Evolutionary conservation across 2,329 filamentous ascomycete genomes (phyloP).

Genomic region (Zalaria sp.): DNA sequence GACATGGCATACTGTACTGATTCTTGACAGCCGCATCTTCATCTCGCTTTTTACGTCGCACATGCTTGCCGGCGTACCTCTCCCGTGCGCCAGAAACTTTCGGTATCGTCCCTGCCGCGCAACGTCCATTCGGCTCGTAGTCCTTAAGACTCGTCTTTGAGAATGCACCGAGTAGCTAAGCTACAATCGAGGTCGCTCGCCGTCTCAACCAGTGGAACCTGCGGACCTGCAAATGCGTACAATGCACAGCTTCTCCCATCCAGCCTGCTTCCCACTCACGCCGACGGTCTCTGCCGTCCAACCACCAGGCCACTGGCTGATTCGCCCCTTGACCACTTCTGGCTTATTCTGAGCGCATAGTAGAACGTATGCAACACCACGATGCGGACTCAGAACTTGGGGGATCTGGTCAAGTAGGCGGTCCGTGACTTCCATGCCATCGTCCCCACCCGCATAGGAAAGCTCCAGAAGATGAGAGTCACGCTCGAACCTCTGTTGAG

Average conservation of each 20-base stretch:
- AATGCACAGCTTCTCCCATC: constrained; percentile 89
- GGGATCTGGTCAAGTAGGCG: constrained; percentile 60
- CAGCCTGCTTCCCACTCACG: constrained; percentile 70
- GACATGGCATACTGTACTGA: no score
- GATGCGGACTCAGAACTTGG: constrained; percentile 40
- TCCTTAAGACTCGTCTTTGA: no score
- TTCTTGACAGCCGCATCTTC: no score
- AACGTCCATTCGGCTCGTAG: no score
- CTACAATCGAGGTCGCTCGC: no score
- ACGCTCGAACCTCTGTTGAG: constrained; percentile 45
- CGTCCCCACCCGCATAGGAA: constrained; percentile 74
- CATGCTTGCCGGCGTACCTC: no score
- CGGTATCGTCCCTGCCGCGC: no score
- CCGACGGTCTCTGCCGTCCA: constrained; percentile 73
- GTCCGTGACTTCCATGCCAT: constrained; percentile 91
- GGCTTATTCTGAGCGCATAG: constrained; percentile 87
- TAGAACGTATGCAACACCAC: constrained; percentile 77
- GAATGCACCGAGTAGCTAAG: no score
- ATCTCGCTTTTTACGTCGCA: no score
- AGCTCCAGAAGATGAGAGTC: constrained; percentile 74
- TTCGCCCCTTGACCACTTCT: constrained; percentile 50
- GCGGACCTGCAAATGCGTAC: constrained; percentile 44
- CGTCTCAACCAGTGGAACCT: no score
- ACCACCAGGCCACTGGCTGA: constrained; percentile 40
- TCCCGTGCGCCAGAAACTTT: no score